Percentiles rank a stretch among this genome's conserved stretches.
Conservation (phyloP, 202 grass and related monocot species). For the Sporobolus alterniflorus region DNA sequence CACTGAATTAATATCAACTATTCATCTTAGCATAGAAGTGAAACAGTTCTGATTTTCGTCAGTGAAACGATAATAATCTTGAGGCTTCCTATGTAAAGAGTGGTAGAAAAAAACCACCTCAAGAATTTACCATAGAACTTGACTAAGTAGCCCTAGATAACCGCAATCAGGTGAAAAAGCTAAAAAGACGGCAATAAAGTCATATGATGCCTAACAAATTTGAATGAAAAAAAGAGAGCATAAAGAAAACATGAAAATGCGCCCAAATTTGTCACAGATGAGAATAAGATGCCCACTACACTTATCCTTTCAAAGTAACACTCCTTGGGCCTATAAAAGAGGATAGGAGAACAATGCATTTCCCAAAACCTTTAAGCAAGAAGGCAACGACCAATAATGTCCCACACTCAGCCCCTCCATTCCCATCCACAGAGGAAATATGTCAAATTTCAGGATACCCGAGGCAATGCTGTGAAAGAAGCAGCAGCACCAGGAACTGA, state of each 20-base stretch:
- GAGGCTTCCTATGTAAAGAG: not conserved
- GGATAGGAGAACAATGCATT: slow-evolving; percentile 18
- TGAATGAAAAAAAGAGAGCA: slow-evolving; percentile 27
- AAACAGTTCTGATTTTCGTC: slow-evolving; percentile 1
- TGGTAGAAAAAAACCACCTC: not conserved
- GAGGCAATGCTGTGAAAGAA: slow-evolving; percentile 32
- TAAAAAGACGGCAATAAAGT: slow-evolving; percentile 21
- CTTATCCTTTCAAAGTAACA: slow-evolving; percentile 21
- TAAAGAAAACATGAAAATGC: slow-evolving; percentile 4
- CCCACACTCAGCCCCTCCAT: slow-evolving; percentile 19
- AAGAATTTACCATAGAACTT: not conserved
- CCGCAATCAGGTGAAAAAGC: not conserved
- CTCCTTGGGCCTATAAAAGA: slow-evolving; percentile 60
- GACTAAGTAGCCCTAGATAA: not conserved
- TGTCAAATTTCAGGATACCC: slow-evolving; percentile 46
- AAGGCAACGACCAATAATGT: slow-evolving; percentile 47
- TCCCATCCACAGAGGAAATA: slow-evolving; percentile 25
- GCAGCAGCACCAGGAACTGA: slow-evolving; percentile 23
- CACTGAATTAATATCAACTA: not conserved
- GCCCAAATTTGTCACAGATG: slow-evolving; percentile 3
- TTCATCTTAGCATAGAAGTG: not conserved
- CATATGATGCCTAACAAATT: slow-evolving; percentile 24
- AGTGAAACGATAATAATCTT: not conserved
- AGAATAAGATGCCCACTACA: slow-evolving; percentile 52
- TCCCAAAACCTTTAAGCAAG: slow-evolving; percentile 13